A percentile compares a stretch with the other conserved stretches of the same genome.
Conservation (phyloP, 352 stramenopile species). For the Globisporangium uncinulatum region DNA sequence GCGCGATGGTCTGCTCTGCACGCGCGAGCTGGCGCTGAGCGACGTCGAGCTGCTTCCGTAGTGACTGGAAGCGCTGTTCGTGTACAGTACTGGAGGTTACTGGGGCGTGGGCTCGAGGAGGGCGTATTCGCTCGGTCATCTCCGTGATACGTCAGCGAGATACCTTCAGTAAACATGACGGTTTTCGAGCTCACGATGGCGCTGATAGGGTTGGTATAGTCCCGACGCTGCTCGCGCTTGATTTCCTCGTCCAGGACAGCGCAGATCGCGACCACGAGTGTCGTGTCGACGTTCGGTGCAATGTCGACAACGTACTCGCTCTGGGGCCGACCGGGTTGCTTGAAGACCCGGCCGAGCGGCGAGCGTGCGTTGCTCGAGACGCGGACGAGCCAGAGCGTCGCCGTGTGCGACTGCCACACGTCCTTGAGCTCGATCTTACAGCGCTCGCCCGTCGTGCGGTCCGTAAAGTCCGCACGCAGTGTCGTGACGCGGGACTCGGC, state of each 20-base stretch:
- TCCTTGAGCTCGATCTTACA: conserved; percentile 1
- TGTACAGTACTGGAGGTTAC: neutral
- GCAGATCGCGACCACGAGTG: conserved; percentile 3
- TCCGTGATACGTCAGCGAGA: too few species aligned
- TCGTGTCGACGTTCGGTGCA: conserved; percentile 2
- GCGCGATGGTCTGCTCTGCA: neutral
- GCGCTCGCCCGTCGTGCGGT: conserved; percentile 1
- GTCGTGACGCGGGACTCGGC: neutral
- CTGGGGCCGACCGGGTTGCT: neutral
- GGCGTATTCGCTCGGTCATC: too few species aligned
- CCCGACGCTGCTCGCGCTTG: neutral
- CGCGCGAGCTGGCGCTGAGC: neutral
- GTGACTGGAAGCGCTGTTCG: neutral
- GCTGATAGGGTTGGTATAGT: too few species aligned
- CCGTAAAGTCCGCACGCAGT: conserved; percentile 6
- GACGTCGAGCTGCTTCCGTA: neutral
- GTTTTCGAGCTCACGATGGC: too few species aligned
- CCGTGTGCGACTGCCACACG: neutral
- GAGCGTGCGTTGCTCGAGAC: neutral
- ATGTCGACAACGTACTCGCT: conserved; percentile 1
- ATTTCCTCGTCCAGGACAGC: conserved; percentile 6
- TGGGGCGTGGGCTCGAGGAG: too few species aligned
- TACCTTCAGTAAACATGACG: too few species aligned
- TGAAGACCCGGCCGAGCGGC: neutral
- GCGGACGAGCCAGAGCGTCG: conserved; percentile 4